phyloP scores from a whole-genome alignment of 345 rosid species.

The Brassica juncea region DNA sequence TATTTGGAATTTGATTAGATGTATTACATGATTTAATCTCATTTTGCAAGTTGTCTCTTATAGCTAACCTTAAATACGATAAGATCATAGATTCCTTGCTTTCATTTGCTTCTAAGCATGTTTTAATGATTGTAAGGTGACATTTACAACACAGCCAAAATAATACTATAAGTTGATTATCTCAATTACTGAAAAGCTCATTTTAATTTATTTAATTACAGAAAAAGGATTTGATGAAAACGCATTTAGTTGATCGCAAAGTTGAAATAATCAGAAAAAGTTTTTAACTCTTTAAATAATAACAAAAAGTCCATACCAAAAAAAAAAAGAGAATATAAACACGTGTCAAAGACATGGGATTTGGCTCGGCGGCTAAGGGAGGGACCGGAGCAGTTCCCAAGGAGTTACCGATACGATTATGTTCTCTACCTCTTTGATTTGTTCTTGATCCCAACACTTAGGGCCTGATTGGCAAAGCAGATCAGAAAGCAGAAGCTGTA shows the following conservation, averaged over 20 bases:
- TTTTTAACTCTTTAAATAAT: background rate
- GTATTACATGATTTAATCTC: background rate
- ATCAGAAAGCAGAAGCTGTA: too few species aligned
- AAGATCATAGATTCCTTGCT: slow-evolving; percentile 9
- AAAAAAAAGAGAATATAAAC: background rate
- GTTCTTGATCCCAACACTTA: slow-evolving; percentile 1
- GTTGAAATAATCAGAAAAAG: background rate
- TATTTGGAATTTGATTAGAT: background rate
- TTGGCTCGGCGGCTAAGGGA: slow-evolving; percentile 28
- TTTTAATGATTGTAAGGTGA: slow-evolving; percentile 61
- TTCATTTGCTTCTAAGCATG: slow-evolving; percentile 92
- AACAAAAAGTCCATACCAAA: background rate
- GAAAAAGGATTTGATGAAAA: background rate
- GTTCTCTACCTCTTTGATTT: background rate
- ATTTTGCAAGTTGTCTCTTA: slow-evolving; percentile 2
- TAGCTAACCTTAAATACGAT: slow-evolving; percentile 2
- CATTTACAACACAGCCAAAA: slow-evolving; percentile 18
- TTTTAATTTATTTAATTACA: background rate
- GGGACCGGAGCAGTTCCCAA: slow-evolving; percentile 32
- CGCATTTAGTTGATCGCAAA: background rate
- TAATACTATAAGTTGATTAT: background rate
- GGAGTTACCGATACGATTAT: slow-evolving; percentile 5
- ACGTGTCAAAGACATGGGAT: slow-evolving; percentile 25
- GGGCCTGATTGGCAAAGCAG: too few species aligned
- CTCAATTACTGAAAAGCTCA: background rate